phyloP scores from a whole-genome alignment of 1,284 basidiomycete genomes.

The Chalciporus sp. region DNA sequence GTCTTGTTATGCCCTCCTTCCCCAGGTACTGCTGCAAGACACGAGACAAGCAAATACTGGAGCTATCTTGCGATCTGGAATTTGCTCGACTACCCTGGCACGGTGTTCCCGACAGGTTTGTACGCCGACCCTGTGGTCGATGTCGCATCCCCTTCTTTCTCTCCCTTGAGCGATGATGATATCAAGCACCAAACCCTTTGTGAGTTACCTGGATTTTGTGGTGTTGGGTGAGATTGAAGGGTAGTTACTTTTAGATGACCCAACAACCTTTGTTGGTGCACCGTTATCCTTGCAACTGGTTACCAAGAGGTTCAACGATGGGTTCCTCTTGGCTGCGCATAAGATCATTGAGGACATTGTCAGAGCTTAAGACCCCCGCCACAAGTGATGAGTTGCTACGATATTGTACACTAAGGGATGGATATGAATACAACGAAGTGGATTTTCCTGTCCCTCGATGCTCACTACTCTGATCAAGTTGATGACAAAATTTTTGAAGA shows the following conservation, averaged over 20 bases:
- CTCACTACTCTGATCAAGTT: too few relatives aligned
- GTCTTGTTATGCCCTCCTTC: conserved; percentile 35
- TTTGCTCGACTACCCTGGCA: conserved; percentile 31
- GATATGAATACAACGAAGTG: not conserved
- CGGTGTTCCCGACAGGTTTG: conserved; percentile 33
- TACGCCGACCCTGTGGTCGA: conserved; percentile 26
- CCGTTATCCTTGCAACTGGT: not conserved
- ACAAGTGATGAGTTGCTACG: not conserved
- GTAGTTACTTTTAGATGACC: not conserved
- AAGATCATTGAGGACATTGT: not conserved
- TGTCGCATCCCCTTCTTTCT: conserved; percentile 1
- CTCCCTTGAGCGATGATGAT: conserved; percentile 23
- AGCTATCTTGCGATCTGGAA: conserved; percentile 33
- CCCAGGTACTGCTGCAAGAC: conserved; percentile 9
- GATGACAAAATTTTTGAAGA: too few relatives aligned
- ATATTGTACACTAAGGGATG: not conserved
- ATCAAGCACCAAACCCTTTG: not conserved
- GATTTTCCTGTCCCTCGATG: too few relatives aligned
- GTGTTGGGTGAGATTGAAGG: not conserved
- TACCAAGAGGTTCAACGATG: not conserved
- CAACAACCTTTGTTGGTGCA: not conserved
- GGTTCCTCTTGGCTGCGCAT: not conserved
- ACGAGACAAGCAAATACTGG: not conserved
- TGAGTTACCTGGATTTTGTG: not conserved
- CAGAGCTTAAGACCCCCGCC: not conserved